Percentiles rank a stretch among this genome's conserved stretches.
These are phyloP conservation scores for Leccinum colubrinum DNA, from an alignment of 1,284 basidiomycete genomes.

Conservation along the genomic window DNA sequence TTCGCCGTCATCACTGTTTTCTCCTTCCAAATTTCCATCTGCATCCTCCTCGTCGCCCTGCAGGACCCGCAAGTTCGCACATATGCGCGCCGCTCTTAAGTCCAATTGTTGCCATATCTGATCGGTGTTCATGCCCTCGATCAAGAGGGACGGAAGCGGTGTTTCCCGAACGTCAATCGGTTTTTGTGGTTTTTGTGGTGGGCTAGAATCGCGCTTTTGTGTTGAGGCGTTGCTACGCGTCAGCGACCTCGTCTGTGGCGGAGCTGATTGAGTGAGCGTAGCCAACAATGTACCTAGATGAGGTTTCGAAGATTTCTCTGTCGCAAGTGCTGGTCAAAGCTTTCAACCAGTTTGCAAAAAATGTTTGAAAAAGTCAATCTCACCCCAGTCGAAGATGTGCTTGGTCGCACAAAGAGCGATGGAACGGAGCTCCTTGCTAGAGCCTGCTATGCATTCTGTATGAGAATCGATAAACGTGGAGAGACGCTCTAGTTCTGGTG, in stretches of 20 bases:
- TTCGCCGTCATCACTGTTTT: slow-evolving; percentile 20
- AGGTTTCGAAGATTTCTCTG: slow-evolving; percentile 63
- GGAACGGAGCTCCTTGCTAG: slow-evolving; percentile 54
- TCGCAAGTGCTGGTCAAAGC: slow-evolving; percentile 48
- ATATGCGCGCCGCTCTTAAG: slow-evolving; percentile 65
- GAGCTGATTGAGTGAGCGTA: slow-evolving; percentile 58
- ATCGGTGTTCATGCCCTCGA: slow-evolving; percentile 83
- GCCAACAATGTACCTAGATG: slow-evolving; percentile 68
- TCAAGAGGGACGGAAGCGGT: slow-evolving; percentile 73
- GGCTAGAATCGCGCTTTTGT: slow-evolving; percentile 42
- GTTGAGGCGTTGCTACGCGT: slow-evolving; percentile 38
- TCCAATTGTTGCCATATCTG: slow-evolving; percentile 96
- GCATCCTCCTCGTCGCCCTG: slow-evolving; percentile 30
- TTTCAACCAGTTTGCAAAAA: not conserved
- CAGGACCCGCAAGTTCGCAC: slow-evolving; percentile 55
- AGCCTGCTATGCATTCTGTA: slow-evolving; percentile 54
- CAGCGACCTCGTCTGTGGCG: slow-evolving; percentile 73
- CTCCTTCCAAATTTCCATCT: slow-evolving; percentile 13
- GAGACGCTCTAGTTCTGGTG: slow-evolving; percentile 46
- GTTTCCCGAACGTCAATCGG: slow-evolving; percentile 57
- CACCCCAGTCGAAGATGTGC: slow-evolving; percentile 81
- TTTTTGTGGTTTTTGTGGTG: slow-evolving; percentile 31
- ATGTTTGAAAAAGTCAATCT: slow-evolving; percentile 24
- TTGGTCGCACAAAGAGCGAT: slow-evolving; percentile 71
- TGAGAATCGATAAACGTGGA: slow-evolving; percentile 52